Conservation (phyloP, 768 basidiomycete genomes). For the Glaciozyma martinii region DNA sequence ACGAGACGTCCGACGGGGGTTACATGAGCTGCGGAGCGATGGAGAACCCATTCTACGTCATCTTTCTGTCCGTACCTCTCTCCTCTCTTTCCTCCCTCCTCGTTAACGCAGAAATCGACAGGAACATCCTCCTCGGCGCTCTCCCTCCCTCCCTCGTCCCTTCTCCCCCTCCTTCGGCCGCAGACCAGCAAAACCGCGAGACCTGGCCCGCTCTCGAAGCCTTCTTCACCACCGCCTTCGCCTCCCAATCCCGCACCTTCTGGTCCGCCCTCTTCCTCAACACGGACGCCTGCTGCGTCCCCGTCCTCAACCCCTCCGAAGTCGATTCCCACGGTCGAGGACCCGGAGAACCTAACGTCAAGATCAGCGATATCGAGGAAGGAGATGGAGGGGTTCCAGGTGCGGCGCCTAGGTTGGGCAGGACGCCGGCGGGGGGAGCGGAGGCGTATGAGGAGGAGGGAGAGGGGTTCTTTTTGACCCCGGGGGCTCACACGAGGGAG, state of each 20-base stretch:
- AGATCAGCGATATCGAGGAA: background rate
- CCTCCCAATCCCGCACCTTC: slow-evolving; percentile 52
- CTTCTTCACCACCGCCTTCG: slow-evolving; percentile 60
- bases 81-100: background rate
- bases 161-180: background rate
- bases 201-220: slow-evolving; percentile 28
- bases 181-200: slow-evolving; percentile 17
- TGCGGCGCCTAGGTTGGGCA: slow-evolving; percentile 6
- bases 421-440: background rate
- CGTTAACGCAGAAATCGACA: background rate
- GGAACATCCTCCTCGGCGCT: background rate
- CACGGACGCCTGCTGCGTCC: slow-evolving; percentile 38
- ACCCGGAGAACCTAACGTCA: background rate
- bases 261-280: slow-evolving; percentile 64
- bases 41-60: slow-evolving; percentile 29
- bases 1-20: slow-evolving; percentile 60
- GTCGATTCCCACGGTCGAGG: slow-evolving; percentile 18
- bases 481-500: slow-evolving; percentile 10
- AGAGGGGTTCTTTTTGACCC: slow-evolving; percentile 1
- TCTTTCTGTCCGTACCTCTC: slow-evolving; percentile 18
- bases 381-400: background rate
- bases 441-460: too few relatives aligned
- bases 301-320: slow-evolving; percentile 28
- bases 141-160: slow-evolving; percentile 1
- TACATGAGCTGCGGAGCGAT: slow-evolving; percentile 56